Conservation (phyloP, 495 filamentous ascomycete species). For the Aspergillus kassunensis region DNA sequence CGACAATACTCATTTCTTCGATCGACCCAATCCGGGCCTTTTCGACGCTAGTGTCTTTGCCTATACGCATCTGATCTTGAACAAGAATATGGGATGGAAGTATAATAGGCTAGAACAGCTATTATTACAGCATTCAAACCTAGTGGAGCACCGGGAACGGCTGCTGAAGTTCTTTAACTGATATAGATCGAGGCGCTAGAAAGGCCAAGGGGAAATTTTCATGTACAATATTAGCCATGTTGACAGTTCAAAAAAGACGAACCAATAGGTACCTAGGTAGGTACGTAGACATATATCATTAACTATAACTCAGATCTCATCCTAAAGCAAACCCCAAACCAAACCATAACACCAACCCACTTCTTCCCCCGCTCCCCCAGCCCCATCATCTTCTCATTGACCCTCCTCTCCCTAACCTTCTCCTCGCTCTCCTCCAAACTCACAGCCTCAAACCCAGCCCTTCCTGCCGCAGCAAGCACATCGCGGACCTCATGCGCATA, state of each 20-base stretch:
- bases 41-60: slow-evolving; percentile 89
- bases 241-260: too few species aligned
- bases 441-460: slow-evolving; percentile 48
- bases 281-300: too few species aligned
- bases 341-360: slow-evolving; percentile 64
- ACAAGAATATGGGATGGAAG: slow-evolving; percentile 56
- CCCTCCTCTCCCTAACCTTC: slow-evolving; percentile 38
- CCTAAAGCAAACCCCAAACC: slow-evolving; percentile 59
- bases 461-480: slow-evolving; percentile 50
- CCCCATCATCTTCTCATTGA: slow-evolving; percentile 46
- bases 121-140: slow-evolving; percentile 41
- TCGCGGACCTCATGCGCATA: slow-evolving; percentile 55
- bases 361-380: slow-evolving; percentile 60
- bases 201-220: slow-evolving; percentile 6
- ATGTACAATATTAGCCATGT: slow-evolving; percentile 25
- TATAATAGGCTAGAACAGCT: slow-evolving; percentile 38
- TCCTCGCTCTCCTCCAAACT: slow-evolving; percentile 22
- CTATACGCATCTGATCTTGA: slow-evolving; percentile 79
- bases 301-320: slow-evolving; percentile 25
- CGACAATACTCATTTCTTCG: slow-evolving; percentile 65
- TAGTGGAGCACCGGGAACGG: slow-evolving; percentile 53
- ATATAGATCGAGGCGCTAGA: background rate
- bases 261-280: too few species aligned
- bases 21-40: slow-evolving; percentile 55
- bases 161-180: slow-evolving; percentile 42